phyloP scores from a whole-genome alignment of 2,329 filamentous ascomycete species.

The Aspergillus sp. region DNA sequence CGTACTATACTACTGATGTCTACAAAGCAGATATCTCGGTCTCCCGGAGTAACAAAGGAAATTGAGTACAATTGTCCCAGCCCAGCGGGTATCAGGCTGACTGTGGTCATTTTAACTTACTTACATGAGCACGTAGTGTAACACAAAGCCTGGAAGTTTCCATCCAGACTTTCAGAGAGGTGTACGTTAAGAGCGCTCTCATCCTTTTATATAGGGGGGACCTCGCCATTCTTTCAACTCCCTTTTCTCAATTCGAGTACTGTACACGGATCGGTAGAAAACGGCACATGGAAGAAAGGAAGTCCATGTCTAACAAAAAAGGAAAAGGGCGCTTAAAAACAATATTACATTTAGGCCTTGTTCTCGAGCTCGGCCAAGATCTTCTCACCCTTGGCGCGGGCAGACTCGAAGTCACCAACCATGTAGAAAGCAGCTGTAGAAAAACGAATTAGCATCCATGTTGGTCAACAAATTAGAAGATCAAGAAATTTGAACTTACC shows the following conservation, averaged over 20 bases:
- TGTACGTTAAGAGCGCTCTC: slow-evolving; percentile 21
- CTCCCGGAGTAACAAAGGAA: slow-evolving; percentile 29
- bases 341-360: slow-evolving; percentile 48
- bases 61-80: slow-evolving; percentile 33
- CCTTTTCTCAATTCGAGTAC: slow-evolving; percentile 43
- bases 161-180: slow-evolving; percentile 30
- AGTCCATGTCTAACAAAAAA: slow-evolving; percentile 33
- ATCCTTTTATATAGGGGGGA: slow-evolving; percentile 17
- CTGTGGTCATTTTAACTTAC: slow-evolving; percentile 42
- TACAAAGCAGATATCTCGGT: slow-evolving; percentile 4
- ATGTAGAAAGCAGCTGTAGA: slow-evolving; percentile 78
- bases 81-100: slow-evolving; percentile 36
- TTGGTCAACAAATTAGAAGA: neutral
- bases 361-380: slow-evolving; percentile 91
- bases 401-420: slow-evolving; percentile 94
- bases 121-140: slow-evolving; percentile 46
- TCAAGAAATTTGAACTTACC: slow-evolving; percentile 54
- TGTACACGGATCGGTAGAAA: slow-evolving; percentile 44
- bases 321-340: slow-evolving; percentile 41
- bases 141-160: slow-evolving; percentile 35
- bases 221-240: slow-evolving; percentile 29
- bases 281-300: slow-evolving; percentile 37
- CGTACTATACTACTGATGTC: neutral
- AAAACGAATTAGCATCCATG: slow-evolving; percentile 27
- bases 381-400: slow-evolving; percentile 98